These are phyloP conservation scores for Naganishia vaughanmartiniae DNA, from an alignment of 768 basidiomycete genomes.

Conservation along the genomic window DNA sequence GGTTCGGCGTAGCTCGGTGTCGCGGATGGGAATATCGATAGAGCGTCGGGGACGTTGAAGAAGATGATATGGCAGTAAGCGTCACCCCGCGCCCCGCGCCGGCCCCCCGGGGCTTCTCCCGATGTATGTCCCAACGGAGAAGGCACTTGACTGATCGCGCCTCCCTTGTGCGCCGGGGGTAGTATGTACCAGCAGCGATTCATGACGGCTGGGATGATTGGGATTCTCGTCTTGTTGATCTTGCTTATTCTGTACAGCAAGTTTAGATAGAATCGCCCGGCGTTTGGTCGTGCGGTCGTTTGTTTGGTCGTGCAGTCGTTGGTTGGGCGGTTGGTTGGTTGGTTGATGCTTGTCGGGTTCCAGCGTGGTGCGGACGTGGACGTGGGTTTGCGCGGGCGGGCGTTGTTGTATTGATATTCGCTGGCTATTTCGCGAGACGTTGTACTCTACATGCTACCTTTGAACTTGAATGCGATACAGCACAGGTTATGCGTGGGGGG, in stretches of 20 bases:
- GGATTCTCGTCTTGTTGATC: conserved; percentile 79
- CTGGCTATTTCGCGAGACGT: too few relatives aligned
- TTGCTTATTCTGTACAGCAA: conserved; percentile 48
- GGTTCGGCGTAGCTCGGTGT: conserved; percentile 63
- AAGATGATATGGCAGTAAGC: conserved; percentile 91
- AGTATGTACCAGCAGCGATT: conserved; percentile 98
- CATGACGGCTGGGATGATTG: conserved; percentile 80
- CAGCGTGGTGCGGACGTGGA: too few relatives aligned
- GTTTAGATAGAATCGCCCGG: conserved; percentile 18
- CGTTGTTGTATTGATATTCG: too few relatives aligned
- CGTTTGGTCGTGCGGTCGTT: background rate
- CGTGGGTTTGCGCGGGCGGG: too few relatives aligned
- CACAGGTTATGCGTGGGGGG: too few relatives aligned
- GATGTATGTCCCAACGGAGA: too few relatives aligned
- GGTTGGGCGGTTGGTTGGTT: too few relatives aligned
- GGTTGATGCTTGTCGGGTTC: too few relatives aligned
- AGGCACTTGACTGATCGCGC: background rate
- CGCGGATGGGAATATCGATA: conserved; percentile 84
- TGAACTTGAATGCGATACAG: too few relatives aligned
- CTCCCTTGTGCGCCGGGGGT: background rate
- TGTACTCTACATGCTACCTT: too few relatives aligned
- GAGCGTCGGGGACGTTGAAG: conserved; percentile 85
- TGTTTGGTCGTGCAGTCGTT: conserved; percentile 2
- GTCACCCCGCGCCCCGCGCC: background rate
- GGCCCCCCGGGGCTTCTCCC: too few relatives aligned